Evolutionary conservation across 805 yeast species (phyloP), one percentile per base, ranked within the genome.

Genomic region (Kluyveromyces aestuarii): DNA sequence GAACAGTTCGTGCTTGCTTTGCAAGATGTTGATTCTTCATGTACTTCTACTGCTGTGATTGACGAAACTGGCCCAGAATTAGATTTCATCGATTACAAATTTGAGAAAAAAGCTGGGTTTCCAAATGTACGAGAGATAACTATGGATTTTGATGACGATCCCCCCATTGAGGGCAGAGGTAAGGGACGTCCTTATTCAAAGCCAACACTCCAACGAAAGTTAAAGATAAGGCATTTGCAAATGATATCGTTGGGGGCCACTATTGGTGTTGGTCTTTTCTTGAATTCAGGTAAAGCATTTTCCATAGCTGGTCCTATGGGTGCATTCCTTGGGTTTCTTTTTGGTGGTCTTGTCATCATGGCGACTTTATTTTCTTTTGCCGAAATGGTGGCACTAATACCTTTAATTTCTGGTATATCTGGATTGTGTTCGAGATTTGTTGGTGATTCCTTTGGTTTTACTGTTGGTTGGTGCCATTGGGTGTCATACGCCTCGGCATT

Each of bases 171-270:
- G 11, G 35, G 39, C 11, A 37, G 25, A 17, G 16, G 40, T 7
- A 27, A 17, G 37, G 25, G 17, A 27, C 35, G 37, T 14, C 17
- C 17, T n/a, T 43, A 38, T n/a, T 21, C 39, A n/a, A 47, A 25
- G 43, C 49, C 45, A 52, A 62, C 54, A 53, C 58, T 53, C 41
- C 85, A 80, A 51, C 67, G 90, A 49, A 79, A 78, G 51, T 68
- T 85, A 41, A 74, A 75, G 47, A 79, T 80, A 27, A 67, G 88
- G 19, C 91, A 85, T 62, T 66, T 85, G 17, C 89, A 84, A 59
- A 82, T 84, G 81, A 81, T 85, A 43, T 85, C 90, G 0, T 69
- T 86, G 30, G 88, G 89, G 2, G 91, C 89, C 1, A 83, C 90
- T 0, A 63, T 85, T 6, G 93, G 93, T 1, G 91, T 85, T 14